Base-by-base conservation (phyloP, 202 grass and related monocot species). In the Tripidium arundinaceum region DNA sequence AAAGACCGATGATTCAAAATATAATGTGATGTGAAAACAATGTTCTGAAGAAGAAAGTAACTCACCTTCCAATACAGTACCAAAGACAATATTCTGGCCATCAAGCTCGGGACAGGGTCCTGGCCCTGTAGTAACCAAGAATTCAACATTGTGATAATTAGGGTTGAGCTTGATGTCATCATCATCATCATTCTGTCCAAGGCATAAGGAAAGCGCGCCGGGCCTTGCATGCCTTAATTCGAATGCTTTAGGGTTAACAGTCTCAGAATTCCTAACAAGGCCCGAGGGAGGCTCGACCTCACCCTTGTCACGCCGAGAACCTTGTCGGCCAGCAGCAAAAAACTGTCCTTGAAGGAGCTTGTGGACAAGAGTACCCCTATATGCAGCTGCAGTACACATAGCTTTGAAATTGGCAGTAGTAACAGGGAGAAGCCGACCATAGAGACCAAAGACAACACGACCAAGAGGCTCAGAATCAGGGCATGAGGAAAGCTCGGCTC, bases 51-150 rank as follows among this genome's bases (percentile, higher is more conserved):
- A 47, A 59, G 58, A 67, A 83, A 65, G 45, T 58, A 75, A 76
- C 80, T 87, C 72, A 98, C 94, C 94, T 94, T 98, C 92, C 74
- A 98, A 81, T 79, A 98, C 94, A 72, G 90, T 93, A 13, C 94
- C 94, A 55, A 98, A 94, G 50, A 98, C 92, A 25, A 98, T 98
- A 74, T 98, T 98, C 81, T 92, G 83, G 12, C 85, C 86, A 85
- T 98, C 94, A 70, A 98, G 94, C 73, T 93, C 78, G 36, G 94
- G 94, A 77, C 89, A 92, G 22, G 94, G 94, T 26, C 92, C 91
- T 41, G 94, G 94, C 42, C 94, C 94, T 19, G 88, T 94, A 58
- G 94, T 98, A 62, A 98, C 92, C 87, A 98, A 85, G 85, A 98
- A 98, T 81, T 98, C 94, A 75, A 98, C 62, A 79, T 98, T 98